These are phyloP conservation scores for Cercospora sojina DNA, from an alignment of 2,329 filamentous ascomycete species.

Conservation along the genomic window DNA sequence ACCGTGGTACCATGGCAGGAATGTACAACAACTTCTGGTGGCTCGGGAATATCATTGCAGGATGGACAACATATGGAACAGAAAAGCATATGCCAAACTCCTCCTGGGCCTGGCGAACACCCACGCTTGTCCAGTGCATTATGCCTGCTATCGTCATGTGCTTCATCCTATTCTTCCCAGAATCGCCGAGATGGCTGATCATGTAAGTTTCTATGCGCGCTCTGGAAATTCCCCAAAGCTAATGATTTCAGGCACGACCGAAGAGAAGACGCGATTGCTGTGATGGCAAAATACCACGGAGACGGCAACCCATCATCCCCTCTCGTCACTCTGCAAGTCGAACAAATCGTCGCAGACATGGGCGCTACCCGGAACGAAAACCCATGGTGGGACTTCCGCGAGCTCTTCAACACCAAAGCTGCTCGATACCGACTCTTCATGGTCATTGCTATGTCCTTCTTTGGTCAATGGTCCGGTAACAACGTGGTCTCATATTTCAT, in stretches of 20 bases:
- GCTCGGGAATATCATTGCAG: conserved; percentile 55
- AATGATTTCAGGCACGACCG: conserved; percentile 44
- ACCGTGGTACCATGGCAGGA: conserved; percentile 60
- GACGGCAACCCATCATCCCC: conserved; percentile 44
- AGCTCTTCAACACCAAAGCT: conserved; percentile 51
- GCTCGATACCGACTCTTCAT: conserved; percentile 50
- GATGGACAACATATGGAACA: conserved; percentile 39
- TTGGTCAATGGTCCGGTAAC: conserved; percentile 45
- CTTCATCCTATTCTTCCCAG: conserved; percentile 56
- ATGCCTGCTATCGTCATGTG: conserved; percentile 49
- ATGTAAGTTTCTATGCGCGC: conserved; percentile 25
- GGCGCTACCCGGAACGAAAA: conserved; percentile 51
- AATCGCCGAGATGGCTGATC: conserved; percentile 61
- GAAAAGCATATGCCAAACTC: conserved; percentile 28
- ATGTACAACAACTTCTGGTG: conserved; percentile 53
- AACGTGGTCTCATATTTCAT: conserved; percentile 41
- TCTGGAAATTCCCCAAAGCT: not conserved
- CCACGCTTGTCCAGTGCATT: conserved; percentile 30
- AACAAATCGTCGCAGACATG: conserved; percentile 37
- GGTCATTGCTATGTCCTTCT: conserved; percentile 45
- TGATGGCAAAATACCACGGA: conserved; percentile 60
- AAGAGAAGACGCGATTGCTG: conserved; percentile 55
- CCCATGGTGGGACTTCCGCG: conserved; percentile 37
- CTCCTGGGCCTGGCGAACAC: conserved; percentile 50
- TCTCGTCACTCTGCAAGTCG: conserved; percentile 39